Conservation (phyloP, 2,329 filamentous ascomycete genomes). For the Aspergillus fructus region DNA sequence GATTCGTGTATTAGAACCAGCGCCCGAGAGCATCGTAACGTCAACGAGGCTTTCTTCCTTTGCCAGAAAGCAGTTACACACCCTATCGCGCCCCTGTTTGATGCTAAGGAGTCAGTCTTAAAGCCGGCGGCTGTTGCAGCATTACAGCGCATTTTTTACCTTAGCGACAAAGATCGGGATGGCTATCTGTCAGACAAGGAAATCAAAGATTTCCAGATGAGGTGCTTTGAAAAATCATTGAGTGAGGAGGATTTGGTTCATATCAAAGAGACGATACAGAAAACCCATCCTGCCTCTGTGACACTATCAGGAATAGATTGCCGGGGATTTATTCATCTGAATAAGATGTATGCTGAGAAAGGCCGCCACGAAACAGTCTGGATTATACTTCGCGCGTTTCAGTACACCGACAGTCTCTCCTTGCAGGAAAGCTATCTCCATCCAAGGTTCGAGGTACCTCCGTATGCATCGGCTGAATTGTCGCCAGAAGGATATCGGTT, state of each 20-base stretch:
- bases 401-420: constrained; percentile 93
- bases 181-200: constrained; percentile 87
- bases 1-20: constrained; percentile 96
- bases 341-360: constrained; percentile 96
- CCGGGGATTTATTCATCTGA: constrained; percentile 81
- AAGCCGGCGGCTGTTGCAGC: constrained; percentile 89
- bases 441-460: constrained; percentile 90
- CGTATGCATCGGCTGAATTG: constrained; percentile 87
- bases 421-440: constrained; percentile 88
- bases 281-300: constrained; percentile 62
- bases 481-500: constrained; percentile 94
- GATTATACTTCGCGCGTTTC: constrained; percentile 92
- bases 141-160: constrained; percentile 85
- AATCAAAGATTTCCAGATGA: constrained; percentile 84
- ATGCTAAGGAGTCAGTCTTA: constrained; percentile 85
- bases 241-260: constrained; percentile 79
- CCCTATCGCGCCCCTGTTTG: constrained; percentile 92
- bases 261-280: constrained; percentile 84
- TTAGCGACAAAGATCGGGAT: constrained; percentile 95
- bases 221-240: constrained; percentile 87
- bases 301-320: constrained; percentile 74
- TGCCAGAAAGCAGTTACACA: constrained; percentile 98
- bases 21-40: constrained; percentile 85
- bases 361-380: constrained; percentile 97
- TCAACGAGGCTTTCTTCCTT: constrained; percentile 95